Conservation (phyloP, 2,329 filamentous ascomycete species). For the Seiridium cupressi region DNA sequence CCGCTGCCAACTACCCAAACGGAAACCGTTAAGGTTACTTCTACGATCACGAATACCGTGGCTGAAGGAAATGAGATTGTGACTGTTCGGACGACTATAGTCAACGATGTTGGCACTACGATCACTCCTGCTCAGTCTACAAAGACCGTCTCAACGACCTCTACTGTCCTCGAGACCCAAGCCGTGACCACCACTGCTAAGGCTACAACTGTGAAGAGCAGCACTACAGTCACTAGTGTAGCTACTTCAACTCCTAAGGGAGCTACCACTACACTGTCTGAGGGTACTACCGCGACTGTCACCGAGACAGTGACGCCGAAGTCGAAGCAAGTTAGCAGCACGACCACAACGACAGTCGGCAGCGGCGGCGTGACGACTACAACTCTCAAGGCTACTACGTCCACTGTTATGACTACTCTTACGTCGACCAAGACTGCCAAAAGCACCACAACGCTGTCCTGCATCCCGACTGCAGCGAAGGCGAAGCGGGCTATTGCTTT, state of each 20-base stretch:
- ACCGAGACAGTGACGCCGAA: conserved; percentile 2
- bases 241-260: conserved; percentile 8
- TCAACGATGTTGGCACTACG: conserved; percentile 8
- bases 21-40: neutral
- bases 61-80: neutral
- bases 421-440: conserved; percentile 14
- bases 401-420: conserved; percentile 17
- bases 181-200: conserved; percentile 24
- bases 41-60: conserved; percentile 2
- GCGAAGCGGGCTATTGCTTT: conserved; percentile 1
- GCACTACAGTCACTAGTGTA: neutral
- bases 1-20: neutral
- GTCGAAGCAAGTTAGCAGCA: conserved; percentile 3
- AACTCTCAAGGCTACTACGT: conserved; percentile 8
- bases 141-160: conserved; percentile 23
- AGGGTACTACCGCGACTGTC: neutral
- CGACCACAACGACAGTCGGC: conserved; percentile 13
- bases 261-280: conserved; percentile 1
- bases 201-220: conserved; percentile 21
- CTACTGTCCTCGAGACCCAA: conserved; percentile 15
- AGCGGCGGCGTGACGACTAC: conserved; percentile 1
- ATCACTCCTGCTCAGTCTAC: conserved; percentile 19
- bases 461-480: conserved; percentile 5
- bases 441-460: conserved; percentile 16
- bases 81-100: neutral